Evolutionary conservation across 176 grass and related monocot genomes (phyloP).

Genomic region (Lolium rigidum): DNA sequence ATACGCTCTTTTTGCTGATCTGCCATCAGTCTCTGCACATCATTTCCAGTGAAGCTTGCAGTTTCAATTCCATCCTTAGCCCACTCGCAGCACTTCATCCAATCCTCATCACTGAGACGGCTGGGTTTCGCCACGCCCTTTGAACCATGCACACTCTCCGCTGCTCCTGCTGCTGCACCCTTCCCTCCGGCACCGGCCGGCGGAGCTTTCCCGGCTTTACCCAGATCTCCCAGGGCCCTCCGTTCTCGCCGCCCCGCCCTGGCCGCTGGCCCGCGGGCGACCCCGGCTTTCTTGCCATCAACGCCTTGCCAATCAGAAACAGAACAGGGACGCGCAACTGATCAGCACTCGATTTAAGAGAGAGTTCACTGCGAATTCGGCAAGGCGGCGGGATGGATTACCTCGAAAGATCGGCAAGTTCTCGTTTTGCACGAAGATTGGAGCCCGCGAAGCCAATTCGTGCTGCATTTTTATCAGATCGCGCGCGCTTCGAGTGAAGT

Average conservation of each 20-base stretch:
- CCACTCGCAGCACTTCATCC: constrained; percentile 39
- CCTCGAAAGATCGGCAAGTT: constrained; percentile 33
- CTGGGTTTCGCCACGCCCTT: constrained; percentile 26
- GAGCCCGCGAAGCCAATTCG: constrained; percentile 6
- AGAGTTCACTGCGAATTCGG: background rate
- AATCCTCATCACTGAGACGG: constrained; percentile 19
- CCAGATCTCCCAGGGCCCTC: constrained; percentile 30
- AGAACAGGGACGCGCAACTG: background rate
- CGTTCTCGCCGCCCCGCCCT: constrained; percentile 17
- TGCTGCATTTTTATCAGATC: constrained; percentile 14
- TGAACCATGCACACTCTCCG: background rate
- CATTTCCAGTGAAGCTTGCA: constrained; percentile 34
- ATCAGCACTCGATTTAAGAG: background rate
- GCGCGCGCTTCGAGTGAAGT: background rate
- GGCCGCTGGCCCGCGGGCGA: background rate
- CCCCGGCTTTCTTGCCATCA: constrained; percentile 38
- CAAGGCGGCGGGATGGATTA: background rate
- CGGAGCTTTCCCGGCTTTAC: constrained; percentile 2
- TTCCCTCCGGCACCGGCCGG: background rate
- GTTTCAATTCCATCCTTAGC: constrained; percentile 27
- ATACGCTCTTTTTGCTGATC: constrained; percentile 8
- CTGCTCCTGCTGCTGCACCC: background rate
- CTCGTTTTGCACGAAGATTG: constrained; percentile 30
- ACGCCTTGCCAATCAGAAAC: constrained; percentile 20
- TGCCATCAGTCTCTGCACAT: constrained; percentile 8